Evolutionary conservation across 2,329 filamentous ascomycete species (phyloP).

Genomic region (Coniochaeta sp.): DNA sequence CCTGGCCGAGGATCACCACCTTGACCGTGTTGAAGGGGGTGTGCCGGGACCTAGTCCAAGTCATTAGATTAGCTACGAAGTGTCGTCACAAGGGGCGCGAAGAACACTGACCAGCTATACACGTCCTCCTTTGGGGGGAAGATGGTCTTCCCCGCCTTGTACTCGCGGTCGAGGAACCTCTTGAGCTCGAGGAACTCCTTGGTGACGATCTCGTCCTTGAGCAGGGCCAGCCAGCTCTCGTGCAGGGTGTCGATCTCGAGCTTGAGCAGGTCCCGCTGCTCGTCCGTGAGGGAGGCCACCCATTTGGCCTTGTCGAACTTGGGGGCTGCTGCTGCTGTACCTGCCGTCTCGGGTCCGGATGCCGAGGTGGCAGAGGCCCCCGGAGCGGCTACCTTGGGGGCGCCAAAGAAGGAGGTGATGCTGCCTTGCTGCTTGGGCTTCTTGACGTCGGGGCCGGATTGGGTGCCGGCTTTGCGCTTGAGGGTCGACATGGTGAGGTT

Average conservation of each 20-base stretch:
- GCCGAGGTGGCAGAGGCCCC: constrained; percentile 11
- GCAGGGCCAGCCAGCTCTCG: constrained; percentile 80
- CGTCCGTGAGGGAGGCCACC: constrained; percentile 69
- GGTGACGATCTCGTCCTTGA: constrained; percentile 78
- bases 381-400: constrained; percentile 45
- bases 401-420: constrained; percentile 85
- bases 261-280: constrained; percentile 75
- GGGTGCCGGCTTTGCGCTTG: constrained; percentile 58
- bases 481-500: constrained; percentile 29
- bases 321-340: constrained; percentile 16
- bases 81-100: no score
- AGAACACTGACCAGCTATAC: constrained; percentile 75
- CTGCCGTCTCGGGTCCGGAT: constrained; percentile 17
- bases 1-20: constrained; percentile 89
- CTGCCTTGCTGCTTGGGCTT: constrained; percentile 64
- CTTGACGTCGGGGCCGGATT: constrained; percentile 32
- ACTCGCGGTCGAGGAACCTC: constrained; percentile 75
- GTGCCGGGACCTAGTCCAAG: constrained; percentile 71
- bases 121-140: constrained; percentile 86
- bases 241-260: constrained; percentile 90
- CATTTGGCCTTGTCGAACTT: constrained; percentile 88
- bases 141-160: constrained; percentile 64
- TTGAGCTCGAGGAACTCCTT: constrained; percentile 84
- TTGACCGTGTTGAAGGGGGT: constrained; percentile 86
- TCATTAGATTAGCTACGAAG: not conserved